These are phyloP conservation scores for Stenogyne calaminthoides DNA, from an alignment of 305 asterid species.

Conservation along the genomic window DNA sequence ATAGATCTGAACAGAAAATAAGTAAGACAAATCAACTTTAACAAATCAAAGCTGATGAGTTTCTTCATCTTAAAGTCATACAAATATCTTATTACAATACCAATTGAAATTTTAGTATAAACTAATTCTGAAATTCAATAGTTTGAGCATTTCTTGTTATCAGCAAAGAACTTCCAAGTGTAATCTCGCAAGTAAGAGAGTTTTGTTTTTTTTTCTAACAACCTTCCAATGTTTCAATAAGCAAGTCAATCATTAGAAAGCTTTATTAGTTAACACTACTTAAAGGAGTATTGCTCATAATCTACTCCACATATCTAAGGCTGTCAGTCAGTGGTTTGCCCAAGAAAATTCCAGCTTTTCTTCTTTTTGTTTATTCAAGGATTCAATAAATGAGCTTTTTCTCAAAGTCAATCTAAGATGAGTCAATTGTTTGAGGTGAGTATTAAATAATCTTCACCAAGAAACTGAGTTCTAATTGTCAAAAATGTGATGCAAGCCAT, in stretches of 20 bases:
- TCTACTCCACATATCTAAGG: background rate
- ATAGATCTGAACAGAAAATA: conserved; percentile 58
- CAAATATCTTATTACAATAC: conserved; percentile 4
- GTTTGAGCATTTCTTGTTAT: background rate
- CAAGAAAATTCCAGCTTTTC: background rate
- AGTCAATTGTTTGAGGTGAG: too few relatives aligned
- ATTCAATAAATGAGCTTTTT: background rate
- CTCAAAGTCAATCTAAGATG: too few relatives aligned
- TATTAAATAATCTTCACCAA: background rate
- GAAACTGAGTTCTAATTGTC: background rate
- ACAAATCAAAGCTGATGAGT: conserved; percentile 18
- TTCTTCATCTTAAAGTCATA: conserved; percentile 25
- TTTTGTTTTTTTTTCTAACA: background rate
- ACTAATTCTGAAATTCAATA: background rate
- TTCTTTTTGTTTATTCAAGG: background rate
- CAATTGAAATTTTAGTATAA: background rate
- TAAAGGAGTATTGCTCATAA: background rate
- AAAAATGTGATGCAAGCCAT: background rate
- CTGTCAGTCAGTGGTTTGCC: conserved; percentile 2
- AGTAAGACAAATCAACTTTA: conserved; percentile 7
- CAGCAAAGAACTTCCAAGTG: conserved; percentile 5
- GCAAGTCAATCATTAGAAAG: background rate
- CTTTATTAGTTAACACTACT: background rate
- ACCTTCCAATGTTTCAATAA: background rate
- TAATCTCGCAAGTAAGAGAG: background rate